These are phyloP conservation scores for Pseudogymnoascus sp. DNA, from an alignment of 2,329 filamentous ascomycete species.

Conservation along the genomic window DNA sequence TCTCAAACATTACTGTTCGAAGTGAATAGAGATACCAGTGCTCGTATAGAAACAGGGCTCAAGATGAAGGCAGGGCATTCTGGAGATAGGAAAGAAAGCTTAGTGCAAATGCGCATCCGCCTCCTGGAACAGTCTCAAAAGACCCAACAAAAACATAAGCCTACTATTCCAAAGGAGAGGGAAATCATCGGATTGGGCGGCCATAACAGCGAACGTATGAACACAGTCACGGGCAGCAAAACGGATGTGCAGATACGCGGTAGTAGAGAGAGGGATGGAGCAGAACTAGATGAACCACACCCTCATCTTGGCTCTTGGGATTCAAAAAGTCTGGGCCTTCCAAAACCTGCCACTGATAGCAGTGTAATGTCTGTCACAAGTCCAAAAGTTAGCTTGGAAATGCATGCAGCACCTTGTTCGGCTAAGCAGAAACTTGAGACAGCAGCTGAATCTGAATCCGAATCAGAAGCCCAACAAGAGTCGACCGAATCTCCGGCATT, in stretches of 20 bases:
- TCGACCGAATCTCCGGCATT: not conserved
- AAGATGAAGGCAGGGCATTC: not conserved
- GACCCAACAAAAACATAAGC: not conserved
- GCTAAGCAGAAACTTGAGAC: not conserved
- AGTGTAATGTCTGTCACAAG: not conserved
- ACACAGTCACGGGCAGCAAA: too few species aligned
- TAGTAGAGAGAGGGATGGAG: too few species aligned
- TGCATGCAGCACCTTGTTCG: not conserved
- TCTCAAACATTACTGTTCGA: not conserved
- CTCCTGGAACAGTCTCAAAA: not conserved
- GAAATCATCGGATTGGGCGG: too few species aligned
- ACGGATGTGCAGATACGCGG: too few species aligned
- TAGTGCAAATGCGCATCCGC: not conserved
- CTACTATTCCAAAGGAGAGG: not conserved
- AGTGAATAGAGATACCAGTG: not conserved
- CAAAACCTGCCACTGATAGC: too few species aligned
- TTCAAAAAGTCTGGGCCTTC: too few species aligned
- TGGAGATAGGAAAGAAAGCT: not conserved
- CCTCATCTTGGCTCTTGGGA: too few species aligned
- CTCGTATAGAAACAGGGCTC: not conserved
- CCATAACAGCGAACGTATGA: too few species aligned
- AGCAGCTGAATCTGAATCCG: not conserved
- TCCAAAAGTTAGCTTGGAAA: not conserved
- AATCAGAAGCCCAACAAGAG: not conserved
- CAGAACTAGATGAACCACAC: too few species aligned